Percentiles rank a stretch among this genome's conserved stretches.
Evolutionary conservation across 192 early-diverging fungal species (phyloP).

Genomic region (Endogone sp.): DNA sequence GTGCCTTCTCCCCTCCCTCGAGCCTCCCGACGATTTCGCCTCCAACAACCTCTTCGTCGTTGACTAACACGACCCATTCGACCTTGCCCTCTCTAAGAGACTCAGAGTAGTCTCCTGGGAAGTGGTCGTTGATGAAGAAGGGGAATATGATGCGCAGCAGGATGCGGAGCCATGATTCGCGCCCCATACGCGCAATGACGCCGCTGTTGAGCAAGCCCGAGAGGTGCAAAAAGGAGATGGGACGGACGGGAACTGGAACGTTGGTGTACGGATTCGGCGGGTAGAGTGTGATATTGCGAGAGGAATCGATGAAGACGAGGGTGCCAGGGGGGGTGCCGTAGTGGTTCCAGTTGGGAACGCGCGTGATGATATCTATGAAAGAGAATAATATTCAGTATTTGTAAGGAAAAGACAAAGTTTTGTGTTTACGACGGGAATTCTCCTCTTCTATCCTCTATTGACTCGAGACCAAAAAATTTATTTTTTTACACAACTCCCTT

Average conservation of each 20-base stretch:
- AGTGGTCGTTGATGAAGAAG: slow-evolving; percentile 54
- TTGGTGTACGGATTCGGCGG: slow-evolving; percentile 46
- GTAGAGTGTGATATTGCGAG: slow-evolving; percentile 41
- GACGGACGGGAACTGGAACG: slow-evolving; percentile 41
- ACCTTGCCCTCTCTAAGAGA: slow-evolving; percentile 41
- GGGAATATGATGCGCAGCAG: slow-evolving; percentile 41
- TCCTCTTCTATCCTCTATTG: too few relatives aligned
- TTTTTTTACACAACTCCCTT: too few relatives aligned
- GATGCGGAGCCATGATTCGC: slow-evolving; percentile 39
- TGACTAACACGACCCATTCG: slow-evolving; percentile 34
- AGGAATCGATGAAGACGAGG: slow-evolving; percentile 48
- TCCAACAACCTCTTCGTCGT: slow-evolving; percentile 3
- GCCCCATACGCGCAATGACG: slow-evolving; percentile 37
- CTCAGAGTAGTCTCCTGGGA: slow-evolving; percentile 45
- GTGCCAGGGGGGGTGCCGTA: slow-evolving; percentile 52
- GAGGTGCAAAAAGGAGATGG: slow-evolving; percentile 49
- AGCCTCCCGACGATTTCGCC: neutral
- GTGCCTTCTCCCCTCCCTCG: neutral
- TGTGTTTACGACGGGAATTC: too few relatives aligned
- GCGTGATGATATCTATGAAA: slow-evolving; percentile 17
- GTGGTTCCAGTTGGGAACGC: slow-evolving; percentile 29
- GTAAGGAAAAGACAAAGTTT: too few relatives aligned
- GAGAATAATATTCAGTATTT: neutral
- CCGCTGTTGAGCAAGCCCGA: slow-evolving; percentile 44
- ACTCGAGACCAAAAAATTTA: too few relatives aligned